phyloP scores from a whole-genome alignment of 2,329 filamentous ascomycete species.

The Penicillium corylophilum region DNA sequence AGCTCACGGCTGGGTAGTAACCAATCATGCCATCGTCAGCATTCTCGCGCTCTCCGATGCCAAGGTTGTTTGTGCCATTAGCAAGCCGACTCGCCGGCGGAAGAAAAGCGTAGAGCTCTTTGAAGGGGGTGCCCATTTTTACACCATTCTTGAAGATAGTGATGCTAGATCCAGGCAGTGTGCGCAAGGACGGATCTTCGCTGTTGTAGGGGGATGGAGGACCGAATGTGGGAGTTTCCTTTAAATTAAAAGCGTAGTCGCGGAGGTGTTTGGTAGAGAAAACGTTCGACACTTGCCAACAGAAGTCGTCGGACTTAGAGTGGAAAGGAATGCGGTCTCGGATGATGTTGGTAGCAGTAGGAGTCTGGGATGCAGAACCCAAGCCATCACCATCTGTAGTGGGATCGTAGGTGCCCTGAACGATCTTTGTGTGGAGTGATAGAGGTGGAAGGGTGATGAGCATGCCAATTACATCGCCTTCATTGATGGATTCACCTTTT shows the following conservation, averaged over 20 bases:
- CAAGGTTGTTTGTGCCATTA: conserved; percentile 44
- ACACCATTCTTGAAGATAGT: conserved; percentile 91
- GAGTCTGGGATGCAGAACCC: conserved; percentile 38
- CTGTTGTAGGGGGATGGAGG: conserved; percentile 58
- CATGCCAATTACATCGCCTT: conserved; percentile 91
- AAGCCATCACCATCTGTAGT: conserved; percentile 61
- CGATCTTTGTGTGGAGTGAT: conserved; percentile 80
- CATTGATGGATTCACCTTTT: conserved; percentile 72
- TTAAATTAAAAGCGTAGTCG: conserved; percentile 55
- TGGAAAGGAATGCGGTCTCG: conserved; percentile 93
- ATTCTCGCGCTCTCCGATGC: conserved; percentile 73
- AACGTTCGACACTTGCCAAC: conserved; percentile 69
- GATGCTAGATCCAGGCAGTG: conserved; percentile 80
- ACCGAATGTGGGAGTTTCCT: conserved; percentile 47
- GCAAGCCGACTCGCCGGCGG: conserved; percentile 71
- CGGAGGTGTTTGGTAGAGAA: conserved; percentile 85
- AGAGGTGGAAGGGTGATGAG: conserved; percentile 89
- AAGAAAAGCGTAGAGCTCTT: conserved; percentile 83
- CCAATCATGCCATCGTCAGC: conserved; percentile 93
- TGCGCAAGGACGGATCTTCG: conserved; percentile 76
- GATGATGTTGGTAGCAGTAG: conserved; percentile 75
- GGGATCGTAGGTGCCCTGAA: conserved; percentile 83
- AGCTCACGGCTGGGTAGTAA: conserved; percentile 90
- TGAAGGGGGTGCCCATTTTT: conserved; percentile 82
- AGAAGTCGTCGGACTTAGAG: conserved; percentile 88